These are phyloP conservation scores for Mycena metata DNA, from an alignment of 768 basidiomycete species.

Conservation along the genomic window DNA sequence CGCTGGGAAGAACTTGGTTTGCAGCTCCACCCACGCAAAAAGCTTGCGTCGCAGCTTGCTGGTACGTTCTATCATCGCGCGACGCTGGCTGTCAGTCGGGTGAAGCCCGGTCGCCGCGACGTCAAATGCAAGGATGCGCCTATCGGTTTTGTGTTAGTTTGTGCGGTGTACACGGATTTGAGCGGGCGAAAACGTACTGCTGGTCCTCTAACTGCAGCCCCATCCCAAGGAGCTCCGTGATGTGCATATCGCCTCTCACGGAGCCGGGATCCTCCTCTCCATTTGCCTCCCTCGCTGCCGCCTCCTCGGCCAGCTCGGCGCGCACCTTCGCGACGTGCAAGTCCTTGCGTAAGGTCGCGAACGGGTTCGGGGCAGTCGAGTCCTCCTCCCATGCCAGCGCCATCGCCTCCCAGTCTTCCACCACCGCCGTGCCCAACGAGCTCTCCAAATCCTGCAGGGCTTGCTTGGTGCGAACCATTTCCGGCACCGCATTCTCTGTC, in stretches of 20 bases:
- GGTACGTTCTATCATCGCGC: too few species aligned
- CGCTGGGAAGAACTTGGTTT: constrained; percentile 1
- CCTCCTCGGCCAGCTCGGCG: too few species aligned
- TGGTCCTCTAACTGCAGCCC: constrained; percentile 36
- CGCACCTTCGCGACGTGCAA: too few species aligned
- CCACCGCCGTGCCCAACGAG: too few species aligned
- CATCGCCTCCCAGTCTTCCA: too few species aligned
- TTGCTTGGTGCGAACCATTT: too few species aligned
- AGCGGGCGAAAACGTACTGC: constrained; percentile 24
- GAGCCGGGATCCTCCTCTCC: constrained; percentile 8
- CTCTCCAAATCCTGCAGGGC: too few species aligned
- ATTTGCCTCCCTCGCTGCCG: constrained; percentile 36
- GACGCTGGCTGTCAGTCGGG: constrained; percentile 33
- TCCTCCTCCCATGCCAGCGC: too few species aligned
- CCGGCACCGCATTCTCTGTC: too few species aligned
- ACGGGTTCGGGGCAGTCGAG: too few species aligned
- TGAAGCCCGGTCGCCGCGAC: constrained; percentile 18
- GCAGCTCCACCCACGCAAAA: not conserved
- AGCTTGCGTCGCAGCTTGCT: constrained; percentile 27
- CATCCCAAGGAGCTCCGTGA: constrained; percentile 23
- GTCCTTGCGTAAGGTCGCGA: too few species aligned
- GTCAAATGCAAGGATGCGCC: constrained; percentile 8
- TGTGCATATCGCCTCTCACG: constrained; percentile 22
- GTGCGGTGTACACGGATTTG: too few species aligned
- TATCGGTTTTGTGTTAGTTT: not conserved